Evolutionary conservation across 495 filamentous ascomycete species (phyloP).

Genomic region (Usnea hakonensis): DNA sequence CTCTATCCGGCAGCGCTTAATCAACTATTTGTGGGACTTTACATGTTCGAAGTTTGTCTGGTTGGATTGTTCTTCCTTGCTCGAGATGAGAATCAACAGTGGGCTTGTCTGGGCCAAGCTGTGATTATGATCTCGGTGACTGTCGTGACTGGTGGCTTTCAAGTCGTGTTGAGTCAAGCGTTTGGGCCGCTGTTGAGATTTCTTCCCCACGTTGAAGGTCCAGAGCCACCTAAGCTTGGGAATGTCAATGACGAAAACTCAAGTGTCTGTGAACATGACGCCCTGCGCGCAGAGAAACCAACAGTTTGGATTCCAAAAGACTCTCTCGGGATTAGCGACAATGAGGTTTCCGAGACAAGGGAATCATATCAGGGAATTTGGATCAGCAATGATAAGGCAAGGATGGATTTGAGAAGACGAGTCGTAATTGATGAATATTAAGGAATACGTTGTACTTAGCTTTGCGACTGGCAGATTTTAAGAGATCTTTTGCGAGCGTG

Average conservation of each 20-base stretch:
- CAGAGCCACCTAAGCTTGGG: not conserved
- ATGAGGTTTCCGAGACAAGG: too few relatives aligned
- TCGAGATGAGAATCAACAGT: not conserved
- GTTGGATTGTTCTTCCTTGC: constrained; percentile 62
- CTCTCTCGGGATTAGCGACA: constrained; percentile 62
- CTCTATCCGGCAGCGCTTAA: constrained; percentile 78
- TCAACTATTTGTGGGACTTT: constrained; percentile 74
- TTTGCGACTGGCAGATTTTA: too few relatives aligned
- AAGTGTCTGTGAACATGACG: not conserved
- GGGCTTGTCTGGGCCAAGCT: not conserved
- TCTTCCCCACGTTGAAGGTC: constrained; percentile 1
- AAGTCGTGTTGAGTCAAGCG: not conserved
- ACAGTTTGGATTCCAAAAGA: constrained; percentile 67
- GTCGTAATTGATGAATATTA: too few relatives aligned
- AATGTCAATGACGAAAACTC: not conserved
- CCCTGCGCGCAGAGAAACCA: not conserved
- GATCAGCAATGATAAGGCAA: too few relatives aligned
- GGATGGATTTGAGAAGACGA: too few relatives aligned
- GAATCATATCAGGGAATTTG: too few relatives aligned
- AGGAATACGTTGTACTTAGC: too few relatives aligned
- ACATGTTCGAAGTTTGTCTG: constrained; percentile 70
- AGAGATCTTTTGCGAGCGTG: too few relatives aligned
- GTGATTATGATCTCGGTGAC: constrained; percentile 8
- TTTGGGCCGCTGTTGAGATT: not conserved
- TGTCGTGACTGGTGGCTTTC: not conserved